phyloP scores from a whole-genome alignment of 768 basidiomycete species.

The Glaciozyma antarctica region DNA sequence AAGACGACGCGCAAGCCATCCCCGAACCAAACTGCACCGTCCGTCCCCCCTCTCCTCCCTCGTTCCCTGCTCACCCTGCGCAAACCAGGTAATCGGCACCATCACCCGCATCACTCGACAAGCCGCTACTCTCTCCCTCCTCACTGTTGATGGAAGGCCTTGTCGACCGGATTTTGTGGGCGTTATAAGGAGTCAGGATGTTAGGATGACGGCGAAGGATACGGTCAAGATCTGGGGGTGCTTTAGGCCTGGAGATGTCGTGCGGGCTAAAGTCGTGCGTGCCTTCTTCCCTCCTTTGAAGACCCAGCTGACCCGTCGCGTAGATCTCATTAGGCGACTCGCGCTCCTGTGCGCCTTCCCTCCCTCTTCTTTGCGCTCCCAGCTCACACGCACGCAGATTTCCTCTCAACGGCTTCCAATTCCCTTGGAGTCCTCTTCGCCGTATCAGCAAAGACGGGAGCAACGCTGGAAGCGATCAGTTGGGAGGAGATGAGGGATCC shows the following conservation, averaged over 20 bases:
- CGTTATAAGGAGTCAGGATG: constrained; percentile 77
- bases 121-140: constrained; percentile 73
- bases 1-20: constrained; percentile 21
- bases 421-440: constrained; percentile 87
- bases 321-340: constrained; percentile 88
- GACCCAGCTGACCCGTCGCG: not conserved
- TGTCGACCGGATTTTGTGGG: constrained; percentile 81
- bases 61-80: constrained; percentile 26
- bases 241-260: constrained; percentile 83
- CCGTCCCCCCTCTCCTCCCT: not conserved
- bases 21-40: constrained; percentile 39
- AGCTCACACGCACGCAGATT: constrained; percentile 43
- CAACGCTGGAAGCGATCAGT: constrained; percentile 39
- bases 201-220: constrained; percentile 82
- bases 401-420: constrained; percentile 79
- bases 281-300: not conserved
- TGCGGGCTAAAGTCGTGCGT: constrained; percentile 73
- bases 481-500: constrained; percentile 44
- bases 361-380: no score
- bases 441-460: constrained; percentile 39
- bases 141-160: constrained; percentile 76
- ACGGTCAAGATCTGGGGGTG: constrained; percentile 76
- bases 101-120: constrained; percentile 72
- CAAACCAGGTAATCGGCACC: constrained; percentile 72
- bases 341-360: constrained; percentile 49